Evolutionary conservation across 2,329 filamentous ascomycete species (phyloP).

Genomic region (Nigrospora oryzae): DNA sequence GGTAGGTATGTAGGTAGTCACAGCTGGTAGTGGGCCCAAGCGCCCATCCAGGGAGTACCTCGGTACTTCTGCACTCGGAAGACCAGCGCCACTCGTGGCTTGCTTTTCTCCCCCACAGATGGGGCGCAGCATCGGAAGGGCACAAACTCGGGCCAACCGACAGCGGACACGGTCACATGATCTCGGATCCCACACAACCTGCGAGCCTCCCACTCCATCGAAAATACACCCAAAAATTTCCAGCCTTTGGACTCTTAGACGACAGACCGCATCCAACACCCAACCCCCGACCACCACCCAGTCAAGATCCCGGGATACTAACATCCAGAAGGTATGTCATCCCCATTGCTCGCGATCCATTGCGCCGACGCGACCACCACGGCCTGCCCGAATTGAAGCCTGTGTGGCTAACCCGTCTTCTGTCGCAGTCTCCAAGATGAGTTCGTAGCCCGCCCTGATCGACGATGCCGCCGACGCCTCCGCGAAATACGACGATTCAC

Average conservation of each 20-base stretch:
- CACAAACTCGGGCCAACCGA: no score
- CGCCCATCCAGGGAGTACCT: no score
- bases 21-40: no score
- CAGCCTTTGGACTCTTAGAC: not conserved
- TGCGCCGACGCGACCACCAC: no score
- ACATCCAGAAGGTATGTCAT: slow-evolving; percentile 2
- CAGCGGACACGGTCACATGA: no score
- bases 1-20: no score
- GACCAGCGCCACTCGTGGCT: no score
- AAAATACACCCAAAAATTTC: slow-evolving; percentile 2
- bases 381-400: no score
- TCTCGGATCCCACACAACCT: slow-evolving; percentile 1
- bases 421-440: slow-evolving; percentile 14
- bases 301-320: slow-evolving; percentile 1
- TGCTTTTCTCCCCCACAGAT: no score
- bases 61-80: no score
- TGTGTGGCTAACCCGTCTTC: not conserved
- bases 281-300: not conserved
- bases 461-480: slow-evolving; percentile 3
- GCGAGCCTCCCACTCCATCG: slow-evolving; percentile 1
- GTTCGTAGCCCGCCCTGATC: slow-evolving; percentile 14
- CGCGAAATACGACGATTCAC: slow-evolving; percentile 8
- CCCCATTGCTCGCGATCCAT: no score
- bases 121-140: no score
- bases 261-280: not conserved